Evolutionary conservation across 345 rosid species (phyloP).

Genomic region (Capsella bursapastoris): DNA sequence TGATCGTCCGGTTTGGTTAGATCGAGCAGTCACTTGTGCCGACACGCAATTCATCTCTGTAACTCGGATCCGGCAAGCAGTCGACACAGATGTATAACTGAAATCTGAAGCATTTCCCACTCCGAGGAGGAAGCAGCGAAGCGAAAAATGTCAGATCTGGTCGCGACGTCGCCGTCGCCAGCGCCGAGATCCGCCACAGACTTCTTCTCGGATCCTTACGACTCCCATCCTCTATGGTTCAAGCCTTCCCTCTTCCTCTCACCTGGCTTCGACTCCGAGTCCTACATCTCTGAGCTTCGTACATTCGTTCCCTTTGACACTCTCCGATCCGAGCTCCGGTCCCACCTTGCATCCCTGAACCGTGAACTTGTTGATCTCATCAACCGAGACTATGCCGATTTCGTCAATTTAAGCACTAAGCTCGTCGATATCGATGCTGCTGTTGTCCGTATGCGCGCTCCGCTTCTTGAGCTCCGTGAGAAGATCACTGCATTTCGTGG

Average conservation of each 20-base stretch:
- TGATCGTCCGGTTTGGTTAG: slow-evolving; percentile 6
- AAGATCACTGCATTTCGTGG: slow-evolving; percentile 85
- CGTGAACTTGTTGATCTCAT: slow-evolving; percentile 95
- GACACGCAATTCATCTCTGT: slow-evolving; percentile 24
- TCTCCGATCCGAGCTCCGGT: slow-evolving; percentile 90
- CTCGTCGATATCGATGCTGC: slow-evolving; percentile 94
- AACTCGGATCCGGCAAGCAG: slow-evolving; percentile 19
- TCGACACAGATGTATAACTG: slow-evolving; percentile 24
- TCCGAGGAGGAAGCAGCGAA: slow-evolving; percentile 8
- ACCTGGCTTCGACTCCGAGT: slow-evolving; percentile 78
- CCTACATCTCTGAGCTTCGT: slow-evolving; percentile 92
- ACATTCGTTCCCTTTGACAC: slow-evolving; percentile 95
- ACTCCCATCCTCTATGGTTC: slow-evolving; percentile 93
- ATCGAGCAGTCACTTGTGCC: neutral
- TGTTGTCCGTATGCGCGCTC: slow-evolving; percentile 96
- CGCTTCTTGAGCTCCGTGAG: slow-evolving; percentile 83
- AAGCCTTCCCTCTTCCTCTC: slow-evolving; percentile 87
- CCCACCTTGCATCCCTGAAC: slow-evolving; percentile 86
- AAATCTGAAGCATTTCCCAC: slow-evolving; percentile 1
- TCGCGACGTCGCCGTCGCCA: slow-evolving; percentile 54
- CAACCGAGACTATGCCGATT: slow-evolving; percentile 97
- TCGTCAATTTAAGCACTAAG: slow-evolving; percentile 93
- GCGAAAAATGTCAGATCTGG: slow-evolving; percentile 59
- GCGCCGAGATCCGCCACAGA: slow-evolving; percentile 88
- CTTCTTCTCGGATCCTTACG: slow-evolving; percentile 89